phyloP scores from a whole-genome alignment of 108 stramenopile species.

The Skeletonema potamos region DNA sequence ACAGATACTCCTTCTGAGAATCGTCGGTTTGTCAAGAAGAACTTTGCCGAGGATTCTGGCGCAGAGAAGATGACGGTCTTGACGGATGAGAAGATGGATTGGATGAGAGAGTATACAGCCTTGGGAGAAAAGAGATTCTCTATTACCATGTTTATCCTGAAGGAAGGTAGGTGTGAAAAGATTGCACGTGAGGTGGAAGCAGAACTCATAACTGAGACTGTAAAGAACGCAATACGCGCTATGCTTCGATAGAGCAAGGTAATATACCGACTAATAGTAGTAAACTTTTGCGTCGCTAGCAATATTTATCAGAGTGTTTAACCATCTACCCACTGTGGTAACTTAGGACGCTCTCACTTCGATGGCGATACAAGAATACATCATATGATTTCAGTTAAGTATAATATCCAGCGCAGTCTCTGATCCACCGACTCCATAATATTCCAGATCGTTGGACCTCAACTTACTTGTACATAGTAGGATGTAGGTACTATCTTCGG shows the following conservation, averaged over 20 bases:
- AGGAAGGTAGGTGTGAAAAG: slow-evolving; percentile 61
- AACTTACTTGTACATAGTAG: no score
- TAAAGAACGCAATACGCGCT: slow-evolving; percentile 45
- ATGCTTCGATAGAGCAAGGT: background rate
- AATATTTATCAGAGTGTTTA: no score
- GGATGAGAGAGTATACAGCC: slow-evolving; percentile 70
- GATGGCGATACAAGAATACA: no score
- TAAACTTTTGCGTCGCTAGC: background rate
- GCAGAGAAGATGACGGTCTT: slow-evolving; percentile 31
- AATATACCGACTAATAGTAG: background rate
- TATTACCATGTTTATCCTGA: slow-evolving; percentile 72
- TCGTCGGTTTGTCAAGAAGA: slow-evolving; percentile 73
- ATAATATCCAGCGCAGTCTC: no score
- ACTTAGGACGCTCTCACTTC: no score
- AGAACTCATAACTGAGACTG: slow-evolving; percentile 42
- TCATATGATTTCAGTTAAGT: no score
- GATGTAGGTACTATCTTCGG: no score
- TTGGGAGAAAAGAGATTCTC: slow-evolving; percentile 79
- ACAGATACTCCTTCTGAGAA: slow-evolving; percentile 83
- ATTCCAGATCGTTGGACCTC: no score
- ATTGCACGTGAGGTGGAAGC: slow-evolving; percentile 72
- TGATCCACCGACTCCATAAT: no score
- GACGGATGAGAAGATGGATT: slow-evolving; percentile 73
- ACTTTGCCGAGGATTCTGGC: slow-evolving; percentile 20
- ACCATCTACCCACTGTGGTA: no score